Evolutionary conservation across 768 basidiomycete species (phyloP).

Genomic region (Leccinum truebloodii): DNA sequence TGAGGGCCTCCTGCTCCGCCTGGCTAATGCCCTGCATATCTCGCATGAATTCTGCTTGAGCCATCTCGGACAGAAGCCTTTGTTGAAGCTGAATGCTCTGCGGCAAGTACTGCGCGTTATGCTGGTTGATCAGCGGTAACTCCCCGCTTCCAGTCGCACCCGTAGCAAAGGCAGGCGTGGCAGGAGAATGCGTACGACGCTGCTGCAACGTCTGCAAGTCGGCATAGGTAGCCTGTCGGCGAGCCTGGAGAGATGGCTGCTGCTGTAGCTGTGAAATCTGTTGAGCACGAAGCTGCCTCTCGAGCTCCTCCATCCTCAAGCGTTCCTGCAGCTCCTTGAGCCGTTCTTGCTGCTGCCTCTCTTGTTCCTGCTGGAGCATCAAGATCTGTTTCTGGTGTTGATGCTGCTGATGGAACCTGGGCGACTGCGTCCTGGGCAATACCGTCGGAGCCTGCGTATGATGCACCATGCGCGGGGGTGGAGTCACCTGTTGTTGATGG

Average conservation of each 20-base stretch:
- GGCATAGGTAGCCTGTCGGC: slow-evolving; percentile 42
- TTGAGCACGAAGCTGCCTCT: slow-evolving; percentile 59
- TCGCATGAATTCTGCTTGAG: slow-evolving; percentile 66
- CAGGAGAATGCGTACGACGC: slow-evolving; percentile 53
- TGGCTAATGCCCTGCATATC: slow-evolving; percentile 62
- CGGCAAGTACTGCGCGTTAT: slow-evolving; percentile 54
- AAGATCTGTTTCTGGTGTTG: slow-evolving; percentile 73
- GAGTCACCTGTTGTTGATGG: slow-evolving; percentile 45
- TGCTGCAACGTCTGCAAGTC: slow-evolving; percentile 52
- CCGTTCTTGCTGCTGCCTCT: slow-evolving; percentile 56
- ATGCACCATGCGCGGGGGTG: slow-evolving; percentile 69
- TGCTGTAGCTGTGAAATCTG: slow-evolving; percentile 51
- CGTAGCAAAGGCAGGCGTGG: slow-evolving; percentile 35
- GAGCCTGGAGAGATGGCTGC: slow-evolving; percentile 40
- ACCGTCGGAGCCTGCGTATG: slow-evolving; percentile 26
- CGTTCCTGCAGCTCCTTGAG: slow-evolving; percentile 65
- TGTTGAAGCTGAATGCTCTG: slow-evolving; percentile 75
- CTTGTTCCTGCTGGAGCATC: slow-evolving; percentile 67
- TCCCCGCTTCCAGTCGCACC: slow-evolving; percentile 27
- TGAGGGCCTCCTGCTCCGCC: slow-evolving; percentile 67
- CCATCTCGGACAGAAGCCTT: slow-evolving; percentile 73
- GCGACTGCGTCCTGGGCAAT: slow-evolving; percentile 66
- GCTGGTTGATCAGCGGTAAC: slow-evolving; percentile 45
- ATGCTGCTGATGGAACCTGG: slow-evolving; percentile 75
- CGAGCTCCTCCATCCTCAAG: slow-evolving; percentile 62